Evolutionary conservation across 352 stramenopile genomes (phyloP), one percentile per base, ranked within the genome.

Genomic region (Pilasporangium apinafurcum): DNA sequence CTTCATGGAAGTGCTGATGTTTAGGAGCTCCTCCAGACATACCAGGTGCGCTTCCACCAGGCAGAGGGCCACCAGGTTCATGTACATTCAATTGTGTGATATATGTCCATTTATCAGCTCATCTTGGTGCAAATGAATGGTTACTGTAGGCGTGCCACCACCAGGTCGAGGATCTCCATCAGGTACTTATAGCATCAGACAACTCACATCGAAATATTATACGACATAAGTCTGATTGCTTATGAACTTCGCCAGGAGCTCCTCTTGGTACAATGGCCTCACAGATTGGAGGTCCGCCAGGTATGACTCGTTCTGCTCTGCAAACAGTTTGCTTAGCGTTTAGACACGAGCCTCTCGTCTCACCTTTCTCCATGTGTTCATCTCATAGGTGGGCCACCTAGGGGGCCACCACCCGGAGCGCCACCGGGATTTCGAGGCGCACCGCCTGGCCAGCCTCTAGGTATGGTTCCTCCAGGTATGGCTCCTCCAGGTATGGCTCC

Each of bases 361-460:
- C n/a, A n/a, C n/a, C n/a, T n/a, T n/a, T n/a, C n/a, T n/a, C n/a
- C 43, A 37, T 43, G 62, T 40, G 28, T 46, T 33, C 34, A 50
- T 43, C 33, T 37, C 17, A 38, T 33, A 39, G 53, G 53, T 24
- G 47, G 32, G 7, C 53, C 40, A n/a, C 52, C 52, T 16, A 38
- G 42, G 40, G 42, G 42, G 20, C 42, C 31, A 30, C 41, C 41
- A 39, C 41, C 41, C 25, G 53, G 53, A 29, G 45, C 24, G 12
- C 52, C 52, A 6, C 46, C 45, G 16, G 46, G 52, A 2, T 48
- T 58, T 39, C 51, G 62, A 36, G 69, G 64, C 34, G 59, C 67
- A 9, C 69, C 69, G 18, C 53, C 65, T 28, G 55, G 66, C 14
- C 54, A 56, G 27, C 58, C 49, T 25, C 68, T 67, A 31, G 38